Percentiles rank a stretch among this genome's conserved stretches.
Evolutionary conservation across 768 basidiomycete genomes (phyloP).

Genomic region (Serpula lacrymans): DNA sequence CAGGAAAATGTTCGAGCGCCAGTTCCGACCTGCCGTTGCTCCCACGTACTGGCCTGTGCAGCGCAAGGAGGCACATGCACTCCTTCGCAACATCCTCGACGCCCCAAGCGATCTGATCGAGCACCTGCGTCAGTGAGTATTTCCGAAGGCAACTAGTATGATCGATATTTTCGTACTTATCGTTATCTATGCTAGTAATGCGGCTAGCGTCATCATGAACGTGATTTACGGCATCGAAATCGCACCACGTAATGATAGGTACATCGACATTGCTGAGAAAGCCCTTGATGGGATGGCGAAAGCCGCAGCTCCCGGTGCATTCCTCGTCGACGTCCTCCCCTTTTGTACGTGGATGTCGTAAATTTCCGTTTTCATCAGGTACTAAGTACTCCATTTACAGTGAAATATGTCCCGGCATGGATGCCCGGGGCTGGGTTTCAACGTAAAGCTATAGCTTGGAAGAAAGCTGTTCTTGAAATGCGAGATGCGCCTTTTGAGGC

Average conservation of each 20-base stretch:
- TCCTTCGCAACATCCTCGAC: slow-evolving; percentile 43
- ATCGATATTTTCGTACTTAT: no score
- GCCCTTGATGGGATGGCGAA: slow-evolving; percentile 49
- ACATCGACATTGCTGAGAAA: slow-evolving; percentile 49
- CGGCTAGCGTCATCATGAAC: slow-evolving; percentile 52
- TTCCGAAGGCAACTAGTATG: no score
- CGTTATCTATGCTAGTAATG: slow-evolving; percentile 32
- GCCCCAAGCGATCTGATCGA: slow-evolving; percentile 42
- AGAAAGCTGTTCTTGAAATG: slow-evolving; percentile 45
- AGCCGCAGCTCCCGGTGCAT: slow-evolving; percentile 50
- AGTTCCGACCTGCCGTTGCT: slow-evolving; percentile 44
- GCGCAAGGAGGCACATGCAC: slow-evolving; percentile 39
- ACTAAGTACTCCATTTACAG: slow-evolving; percentile 22
- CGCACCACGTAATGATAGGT: slow-evolving; percentile 39
- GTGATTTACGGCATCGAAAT: slow-evolving; percentile 50
- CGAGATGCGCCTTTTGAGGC: slow-evolving; percentile 41
- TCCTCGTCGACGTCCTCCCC: slow-evolving; percentile 50
- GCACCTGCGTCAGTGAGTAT: slow-evolving; percentile 47
- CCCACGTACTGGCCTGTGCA: slow-evolving; percentile 44
- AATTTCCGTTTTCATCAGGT: neutral
- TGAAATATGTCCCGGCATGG: slow-evolving; percentile 53
- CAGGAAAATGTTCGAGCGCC: slow-evolving; percentile 49
- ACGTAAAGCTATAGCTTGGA: slow-evolving; percentile 48
- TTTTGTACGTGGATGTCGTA: slow-evolving; percentile 24
- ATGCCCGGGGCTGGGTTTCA: slow-evolving; percentile 50